Percentiles rank a stretch among this genome's conserved stretches.
phyloP scores from a whole-genome alignment of 2,329 filamentous ascomycete genomes.

The Tolypocladium paradoxum region DNA sequence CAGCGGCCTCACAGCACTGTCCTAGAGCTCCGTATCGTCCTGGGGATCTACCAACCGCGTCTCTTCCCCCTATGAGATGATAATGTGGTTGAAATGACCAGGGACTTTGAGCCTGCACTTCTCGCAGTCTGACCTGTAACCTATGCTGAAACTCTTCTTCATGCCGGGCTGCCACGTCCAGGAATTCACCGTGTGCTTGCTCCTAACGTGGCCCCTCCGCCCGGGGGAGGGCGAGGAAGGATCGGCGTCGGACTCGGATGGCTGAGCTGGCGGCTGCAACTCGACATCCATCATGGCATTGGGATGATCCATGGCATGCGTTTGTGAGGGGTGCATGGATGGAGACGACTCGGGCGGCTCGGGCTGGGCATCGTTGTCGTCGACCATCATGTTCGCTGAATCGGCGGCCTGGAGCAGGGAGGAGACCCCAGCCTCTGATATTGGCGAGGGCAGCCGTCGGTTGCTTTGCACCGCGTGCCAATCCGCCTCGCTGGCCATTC shows the following conservation, averaged over 20 bases:
- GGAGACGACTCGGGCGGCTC: slow-evolving; percentile 10
- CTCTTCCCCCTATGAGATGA: slow-evolving; percentile 42
- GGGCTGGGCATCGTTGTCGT: slow-evolving; percentile 22
- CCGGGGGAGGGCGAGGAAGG: slow-evolving; percentile 34
- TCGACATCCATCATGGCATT: slow-evolving; percentile 28
- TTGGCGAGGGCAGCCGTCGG: slow-evolving; percentile 47
- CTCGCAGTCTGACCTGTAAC: slow-evolving; percentile 66
- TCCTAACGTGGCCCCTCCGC: slow-evolving; percentile 45
- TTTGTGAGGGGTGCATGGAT: slow-evolving; percentile 12
- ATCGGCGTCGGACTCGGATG: slow-evolving; percentile 22
- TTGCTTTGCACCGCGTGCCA: slow-evolving; percentile 45
- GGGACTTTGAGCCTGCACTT: slow-evolving; percentile 66
- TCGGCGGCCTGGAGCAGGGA: slow-evolving; percentile 26
- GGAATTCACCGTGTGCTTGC: slow-evolving; percentile 47
- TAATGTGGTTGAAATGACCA: slow-evolving; percentile 73
- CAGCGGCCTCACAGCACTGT: slow-evolving; percentile 14
- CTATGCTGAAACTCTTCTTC: slow-evolving; percentile 68
- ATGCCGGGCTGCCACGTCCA: slow-evolving; percentile 52
- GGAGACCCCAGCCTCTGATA: slow-evolving; percentile 43
- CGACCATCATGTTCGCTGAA: slow-evolving; percentile 19
- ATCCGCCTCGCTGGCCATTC: slow-evolving; percentile 30
- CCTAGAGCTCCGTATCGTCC: slow-evolving; percentile 11
- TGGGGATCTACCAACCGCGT: slow-evolving; percentile 15
- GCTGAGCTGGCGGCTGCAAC: slow-evolving; percentile 11
- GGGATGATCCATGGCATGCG: slow-evolving; percentile 28